Conservation (phyloP, 139 green algal genomes). For the Volvox reticuliferus region DNA sequence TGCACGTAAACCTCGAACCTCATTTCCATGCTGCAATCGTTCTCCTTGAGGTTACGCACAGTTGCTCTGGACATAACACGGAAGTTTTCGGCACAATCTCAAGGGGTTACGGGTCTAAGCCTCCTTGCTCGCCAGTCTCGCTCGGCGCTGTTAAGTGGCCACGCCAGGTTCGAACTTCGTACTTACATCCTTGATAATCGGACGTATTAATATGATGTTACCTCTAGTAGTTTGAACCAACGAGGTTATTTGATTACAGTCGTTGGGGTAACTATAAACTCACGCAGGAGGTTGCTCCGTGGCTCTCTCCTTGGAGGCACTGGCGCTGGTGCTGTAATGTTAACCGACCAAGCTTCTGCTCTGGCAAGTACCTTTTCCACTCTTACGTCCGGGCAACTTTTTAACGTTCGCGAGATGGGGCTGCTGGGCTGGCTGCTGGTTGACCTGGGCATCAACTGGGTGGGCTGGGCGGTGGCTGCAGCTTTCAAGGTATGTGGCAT, state of each 20-base stretch:
- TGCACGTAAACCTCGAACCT: neutral
- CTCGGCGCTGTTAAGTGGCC: neutral
- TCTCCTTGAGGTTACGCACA: neutral
- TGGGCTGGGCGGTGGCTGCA: neutral
- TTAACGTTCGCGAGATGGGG: slow-evolving; percentile 54
- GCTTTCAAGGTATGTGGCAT: neutral
- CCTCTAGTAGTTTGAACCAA: no score
- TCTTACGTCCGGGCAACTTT: neutral
- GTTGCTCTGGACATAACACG: neutral
- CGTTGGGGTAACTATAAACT: no score
- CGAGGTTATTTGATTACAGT: no score
- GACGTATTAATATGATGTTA: no score
- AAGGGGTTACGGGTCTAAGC: slow-evolving; percentile 4
- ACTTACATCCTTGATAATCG: no score
- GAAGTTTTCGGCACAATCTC: neutral
- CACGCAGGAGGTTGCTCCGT: neutral
- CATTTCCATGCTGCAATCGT: neutral
- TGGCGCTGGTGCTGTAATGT: neutral
- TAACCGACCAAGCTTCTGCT: neutral
- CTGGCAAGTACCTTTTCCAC: neutral
- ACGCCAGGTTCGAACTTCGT: neutral
- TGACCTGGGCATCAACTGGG: slow-evolving; percentile 63
- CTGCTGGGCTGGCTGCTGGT: slow-evolving; percentile 67
- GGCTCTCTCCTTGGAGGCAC: neutral
- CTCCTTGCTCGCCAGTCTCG: neutral